Percentiles rank a stretch among this genome's conserved stretches.
These are phyloP conservation scores for Ulota crispa DNA, from an alignment of 225 moss, liverwort and hornwort species.

Conservation along the genomic window DNA sequence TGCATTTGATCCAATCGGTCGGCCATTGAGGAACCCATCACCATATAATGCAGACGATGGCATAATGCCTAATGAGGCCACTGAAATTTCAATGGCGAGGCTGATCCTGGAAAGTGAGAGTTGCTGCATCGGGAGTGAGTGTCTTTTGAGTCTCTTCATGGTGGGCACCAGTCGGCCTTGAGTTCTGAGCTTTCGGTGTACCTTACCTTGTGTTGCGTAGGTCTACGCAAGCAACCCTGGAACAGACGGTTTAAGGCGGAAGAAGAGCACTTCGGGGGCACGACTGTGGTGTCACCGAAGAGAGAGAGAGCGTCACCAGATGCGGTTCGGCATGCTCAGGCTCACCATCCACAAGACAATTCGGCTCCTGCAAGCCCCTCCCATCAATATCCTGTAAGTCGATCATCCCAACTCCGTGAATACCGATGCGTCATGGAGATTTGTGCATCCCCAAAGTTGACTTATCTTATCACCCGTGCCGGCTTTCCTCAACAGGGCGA, in stretches of 20 bases:
- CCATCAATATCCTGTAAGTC: conserved; percentile 30
- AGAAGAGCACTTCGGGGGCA: conserved; percentile 19
- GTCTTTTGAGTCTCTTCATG: not conserved
- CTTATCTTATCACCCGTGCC: not conserved
- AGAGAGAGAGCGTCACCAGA: conserved; percentile 42
- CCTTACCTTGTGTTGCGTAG: conserved; percentile 27
- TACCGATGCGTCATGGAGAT: not conserved
- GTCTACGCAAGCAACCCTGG: conserved; percentile 39
- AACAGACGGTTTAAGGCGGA: conserved; percentile 20
- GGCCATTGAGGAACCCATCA: not conserved
- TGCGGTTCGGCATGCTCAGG: conserved; percentile 1
- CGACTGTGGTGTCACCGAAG: conserved; percentile 19
- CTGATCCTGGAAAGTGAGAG: not conserved
- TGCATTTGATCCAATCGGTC: not conserved
- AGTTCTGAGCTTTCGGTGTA: not conserved
- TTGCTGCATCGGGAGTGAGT: not conserved
- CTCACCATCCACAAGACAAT: conserved; percentile 26
- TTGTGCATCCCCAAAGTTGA: not conserved
- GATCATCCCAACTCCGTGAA: not conserved
- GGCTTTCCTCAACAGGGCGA: conserved; percentile 18
- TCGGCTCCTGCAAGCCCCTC: conserved; percentile 30
- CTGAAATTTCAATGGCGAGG: not conserved
- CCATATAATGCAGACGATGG: not conserved
- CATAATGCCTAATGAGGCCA: not conserved
- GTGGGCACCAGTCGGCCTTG: too few relatives aligned